Evolutionary conservation across 768 basidiomycete species (phyloP), one percentile per base, ranked within the genome.

Genomic region (Russula lepida): DNA sequence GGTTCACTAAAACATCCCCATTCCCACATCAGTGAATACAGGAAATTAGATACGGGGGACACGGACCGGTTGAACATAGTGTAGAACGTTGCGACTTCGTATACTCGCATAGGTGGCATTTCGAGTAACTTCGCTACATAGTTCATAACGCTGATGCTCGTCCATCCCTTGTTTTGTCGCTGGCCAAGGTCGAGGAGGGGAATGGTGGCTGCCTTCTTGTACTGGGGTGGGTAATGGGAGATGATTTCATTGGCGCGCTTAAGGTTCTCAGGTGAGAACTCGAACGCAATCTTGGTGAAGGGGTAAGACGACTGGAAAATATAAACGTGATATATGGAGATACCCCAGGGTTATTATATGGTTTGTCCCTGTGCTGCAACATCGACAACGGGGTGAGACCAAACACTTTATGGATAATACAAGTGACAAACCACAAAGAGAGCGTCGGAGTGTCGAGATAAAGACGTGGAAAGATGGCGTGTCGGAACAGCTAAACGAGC

Each of bases 51-150:
- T 3, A 23, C 15, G 21, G 25, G 35, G 28, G n/a, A 5, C 32
- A 64, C 82, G 69, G 60, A 92, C 92, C 95, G 84, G 79, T 98
- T 99, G 81, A 98, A 98, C 95, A 99, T 98, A 68, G 97, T 99
- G 75, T 99, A 99, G 77, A 99, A 99, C 15, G 93, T 95, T 19
- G 95, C 95, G 54, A 99, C 97, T 75, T 99, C 97, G 72, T 99
- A 99, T 2, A 98, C 97, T 11, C 97, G 89, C 97, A 99, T 98
- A 55, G 92, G 91, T 11, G 89, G 92, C 83, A 99, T 88, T 69
- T 89, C 92, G 32, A 98, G 81, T 33, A 95, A 78, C 66, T 90
- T 88, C 1, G 97, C 97, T 57, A 99, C 88, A 68, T 94, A 92
- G 77, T 99, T 98, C 97, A 99, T 99, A 63, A 95, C 94, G 69